Evolutionary conservation across 2,329 filamentous ascomycete genomes (phyloP).

Genomic region (Atkinsonella texensis): DNA sequence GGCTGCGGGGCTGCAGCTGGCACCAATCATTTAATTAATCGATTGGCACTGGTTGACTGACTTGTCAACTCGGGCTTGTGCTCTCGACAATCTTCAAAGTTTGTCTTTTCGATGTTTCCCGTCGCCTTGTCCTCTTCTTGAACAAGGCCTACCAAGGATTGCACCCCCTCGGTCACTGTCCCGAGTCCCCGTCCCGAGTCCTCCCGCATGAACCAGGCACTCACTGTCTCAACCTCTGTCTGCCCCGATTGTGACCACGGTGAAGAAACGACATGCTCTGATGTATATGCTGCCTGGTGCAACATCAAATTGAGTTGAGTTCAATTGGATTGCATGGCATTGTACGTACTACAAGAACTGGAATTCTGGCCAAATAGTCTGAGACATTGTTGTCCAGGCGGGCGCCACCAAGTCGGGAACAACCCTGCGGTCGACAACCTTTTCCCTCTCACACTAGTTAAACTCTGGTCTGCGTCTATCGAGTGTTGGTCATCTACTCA

Average conservation of each 20-base stretch:
- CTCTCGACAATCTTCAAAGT: background rate
- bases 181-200: background rate
- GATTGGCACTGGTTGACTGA: no score
- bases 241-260: background rate
- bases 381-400: conserved; percentile 1
- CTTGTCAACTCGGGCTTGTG: no score
- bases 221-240: background rate
- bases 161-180: background rate
- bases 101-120: background rate
- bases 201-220: background rate
- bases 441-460: background rate
- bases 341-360: background rate
- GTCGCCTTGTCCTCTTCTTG: background rate
- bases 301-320: background rate
- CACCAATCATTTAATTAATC: no score
- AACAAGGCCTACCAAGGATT: background rate
- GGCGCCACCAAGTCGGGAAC: background rate
- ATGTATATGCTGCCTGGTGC: conserved; percentile 1
- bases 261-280: conserved; percentile 1
- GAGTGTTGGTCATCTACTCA: background rate
- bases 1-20: no score
- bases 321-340: no score
- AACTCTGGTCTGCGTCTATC: background rate
- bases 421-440: background rate
- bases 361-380: background rate